phyloP scores from a whole-genome alignment of 2,329 filamentous ascomycete species.

The Leptographium procerum region DNA sequence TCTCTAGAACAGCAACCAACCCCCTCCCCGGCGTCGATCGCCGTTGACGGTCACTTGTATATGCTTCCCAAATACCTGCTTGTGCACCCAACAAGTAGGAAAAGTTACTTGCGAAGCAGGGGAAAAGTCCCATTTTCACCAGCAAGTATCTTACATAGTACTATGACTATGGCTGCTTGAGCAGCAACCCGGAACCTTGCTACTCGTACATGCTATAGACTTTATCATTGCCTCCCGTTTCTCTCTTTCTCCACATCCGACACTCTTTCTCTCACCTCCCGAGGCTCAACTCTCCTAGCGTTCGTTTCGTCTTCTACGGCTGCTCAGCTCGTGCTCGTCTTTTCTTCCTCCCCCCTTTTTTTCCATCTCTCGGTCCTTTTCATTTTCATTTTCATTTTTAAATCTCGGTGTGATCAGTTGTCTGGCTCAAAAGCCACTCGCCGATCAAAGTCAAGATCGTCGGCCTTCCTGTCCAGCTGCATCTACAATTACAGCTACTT shows the following conservation, averaged over 20 bases:
- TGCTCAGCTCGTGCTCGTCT: neutral
- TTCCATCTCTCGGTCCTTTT: neutral
- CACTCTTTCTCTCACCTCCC: neutral
- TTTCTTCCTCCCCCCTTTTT: neutral
- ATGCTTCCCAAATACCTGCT: no score
- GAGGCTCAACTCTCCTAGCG: neutral
- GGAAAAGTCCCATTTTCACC: neutral
- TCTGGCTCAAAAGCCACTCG: neutral
- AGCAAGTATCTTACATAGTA: no score
- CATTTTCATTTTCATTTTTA: no score
- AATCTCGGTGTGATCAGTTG: neutral
- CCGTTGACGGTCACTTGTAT: neutral
- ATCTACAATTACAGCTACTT: neutral
- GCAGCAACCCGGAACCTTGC: neutral
- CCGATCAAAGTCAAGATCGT: constrained; percentile 10
- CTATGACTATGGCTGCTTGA: no score
- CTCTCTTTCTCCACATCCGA: neutral
- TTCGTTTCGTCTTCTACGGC: neutral
- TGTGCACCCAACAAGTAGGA: no score
- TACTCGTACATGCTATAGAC: no score
- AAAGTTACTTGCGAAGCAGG: neutral
- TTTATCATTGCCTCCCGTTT: neutral
- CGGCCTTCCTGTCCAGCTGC: constrained; percentile 1
- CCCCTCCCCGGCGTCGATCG: neutral
- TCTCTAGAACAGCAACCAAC: neutral